Base-by-base conservation (phyloP, 306 rosid species). In the Biancaea sappan region DNA sequence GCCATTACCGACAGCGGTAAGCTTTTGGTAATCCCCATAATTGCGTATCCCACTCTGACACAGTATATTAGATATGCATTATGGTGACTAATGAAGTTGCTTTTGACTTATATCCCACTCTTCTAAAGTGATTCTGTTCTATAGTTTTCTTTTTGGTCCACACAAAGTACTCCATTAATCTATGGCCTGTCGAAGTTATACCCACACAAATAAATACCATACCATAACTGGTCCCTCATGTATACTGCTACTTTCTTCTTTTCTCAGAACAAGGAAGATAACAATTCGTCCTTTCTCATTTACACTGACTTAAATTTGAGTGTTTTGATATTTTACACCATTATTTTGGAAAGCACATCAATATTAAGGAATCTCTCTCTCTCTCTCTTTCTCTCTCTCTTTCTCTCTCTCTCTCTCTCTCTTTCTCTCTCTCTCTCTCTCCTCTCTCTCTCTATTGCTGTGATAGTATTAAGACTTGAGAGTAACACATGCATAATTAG, bases 101-200 rank as follows among this genome's bases (percentile, higher is more conserved):
- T 80, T 80, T 80, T 84, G 84, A 76, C 80, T 80, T 35, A 60
- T 61, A 60, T 61, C 67, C 80, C 77, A 80, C 80, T 76, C 40
- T 35, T 60, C 16, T 19, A 51, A 57, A 79, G 37, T 35, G n/a
- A 16, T 14, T 12, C 34, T 52, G 71, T 31, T 13, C 53, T 35
- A n/a, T n/a, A n/a, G n/a, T 65, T 58, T 4, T 5, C 3, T 21
- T 71, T 5, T 6, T 51, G 22, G 16, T 29, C 80, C 46, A 73
- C 18, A n/a, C n/a, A n/a, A 16, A 9, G 2, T 31, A 40, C 2
- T 40, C 1, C 16, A 7, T 25, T 60, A 48, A 10, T 54, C 22
- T 10, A 3, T 19, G 4, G 28, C 60, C 24, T 8, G 31, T 63
- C 50, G 5, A 21, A 16, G 22, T 37, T 63, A 63, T 63, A 11